Percentiles rank a stretch among this genome's conserved stretches.
Conservation (phyloP, 1,284 basidiomycete species). For the Microbotryum lychnidis-dioicae region DNA sequence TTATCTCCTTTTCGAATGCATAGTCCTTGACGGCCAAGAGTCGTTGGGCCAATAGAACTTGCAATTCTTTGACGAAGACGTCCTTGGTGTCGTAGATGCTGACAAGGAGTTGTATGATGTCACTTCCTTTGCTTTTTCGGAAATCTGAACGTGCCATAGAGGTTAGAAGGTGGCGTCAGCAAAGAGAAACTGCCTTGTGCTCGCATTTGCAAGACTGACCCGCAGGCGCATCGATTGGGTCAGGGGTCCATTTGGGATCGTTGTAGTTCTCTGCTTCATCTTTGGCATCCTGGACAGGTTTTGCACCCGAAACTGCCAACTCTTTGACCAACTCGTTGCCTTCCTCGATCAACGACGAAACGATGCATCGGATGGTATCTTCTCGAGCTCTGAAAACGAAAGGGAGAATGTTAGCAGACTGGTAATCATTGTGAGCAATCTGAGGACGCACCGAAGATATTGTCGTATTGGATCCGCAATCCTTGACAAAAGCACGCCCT, state of each 20-base stretch:
- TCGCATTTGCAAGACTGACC: slow-evolving; percentile 46
- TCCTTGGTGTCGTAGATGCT: slow-evolving; percentile 93
- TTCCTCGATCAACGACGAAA: slow-evolving; percentile 80
- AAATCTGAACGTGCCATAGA: slow-evolving; percentile 54
- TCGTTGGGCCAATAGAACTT: slow-evolving; percentile 74
- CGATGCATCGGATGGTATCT: slow-evolving; percentile 86
- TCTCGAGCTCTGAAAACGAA: slow-evolving; percentile 56
- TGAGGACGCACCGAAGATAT: slow-evolving; percentile 59
- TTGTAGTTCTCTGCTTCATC: slow-evolving; percentile 71
- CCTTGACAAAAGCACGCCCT: slow-evolving; percentile 82
- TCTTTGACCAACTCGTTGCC: slow-evolving; percentile 60
- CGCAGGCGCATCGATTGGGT: slow-evolving; percentile 85
- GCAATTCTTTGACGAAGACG: slow-evolving; percentile 85
- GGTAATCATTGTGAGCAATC: neutral
- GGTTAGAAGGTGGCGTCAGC: neutral
- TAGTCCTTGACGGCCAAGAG: slow-evolving; percentile 70
- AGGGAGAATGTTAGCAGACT: too few relatives aligned
- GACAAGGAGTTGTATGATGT: slow-evolving; percentile 86
- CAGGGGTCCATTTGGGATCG: slow-evolving; percentile 85
- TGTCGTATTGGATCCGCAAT: slow-evolving; percentile 81
- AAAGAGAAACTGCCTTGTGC: neutral
- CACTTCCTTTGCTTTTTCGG: slow-evolving; percentile 73
- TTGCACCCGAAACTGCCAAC: slow-evolving; percentile 32
- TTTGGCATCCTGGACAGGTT: slow-evolving; percentile 21
- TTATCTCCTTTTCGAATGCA: slow-evolving; percentile 66